Conservation (phyloP, 164 flowering plant species). For the Buxus sempervirens region DNA sequence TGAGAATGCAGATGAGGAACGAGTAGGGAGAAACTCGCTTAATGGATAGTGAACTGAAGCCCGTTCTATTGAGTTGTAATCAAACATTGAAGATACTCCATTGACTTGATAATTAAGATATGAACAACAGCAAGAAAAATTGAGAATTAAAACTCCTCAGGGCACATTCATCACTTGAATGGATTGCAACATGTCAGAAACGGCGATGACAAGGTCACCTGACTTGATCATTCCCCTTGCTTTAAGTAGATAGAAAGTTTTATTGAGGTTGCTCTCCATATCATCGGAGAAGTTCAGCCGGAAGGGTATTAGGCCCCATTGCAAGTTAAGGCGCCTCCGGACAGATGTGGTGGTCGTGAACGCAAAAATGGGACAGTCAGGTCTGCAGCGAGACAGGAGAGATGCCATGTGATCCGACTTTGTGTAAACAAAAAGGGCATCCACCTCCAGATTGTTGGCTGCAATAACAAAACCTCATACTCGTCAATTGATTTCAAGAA, state of each 20-base stretch:
- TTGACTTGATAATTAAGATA: neutral
- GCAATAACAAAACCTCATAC: constrained; percentile 25
- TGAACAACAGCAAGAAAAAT: neutral
- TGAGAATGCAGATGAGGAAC: too few species aligned
- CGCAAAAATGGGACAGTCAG: constrained; percentile 97
- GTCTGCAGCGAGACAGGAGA: constrained; percentile 88
- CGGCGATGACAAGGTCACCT: constrained; percentile 90
- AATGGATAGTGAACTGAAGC: too few species aligned
- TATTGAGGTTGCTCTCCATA: constrained; percentile 91
- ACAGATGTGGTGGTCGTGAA: constrained; percentile 74
- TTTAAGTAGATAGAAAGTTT: constrained; percentile 80
- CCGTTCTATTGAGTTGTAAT: neutral
- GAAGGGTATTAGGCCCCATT: constrained; percentile 95
- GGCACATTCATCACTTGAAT: constrained; percentile 97
- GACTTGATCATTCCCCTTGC: constrained; percentile 90
- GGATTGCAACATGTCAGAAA: constrained; percentile 94
- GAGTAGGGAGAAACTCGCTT: too few species aligned
- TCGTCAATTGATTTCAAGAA: neutral
- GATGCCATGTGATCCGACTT: constrained; percentile 94
- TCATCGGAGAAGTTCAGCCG: constrained; percentile 83
- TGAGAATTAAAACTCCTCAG: constrained; percentile 19
- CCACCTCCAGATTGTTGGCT: constrained; percentile 92
- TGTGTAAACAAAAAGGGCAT: constrained; percentile 90
- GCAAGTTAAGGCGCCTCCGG: constrained; percentile 84
- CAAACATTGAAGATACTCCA: neutral